These are phyloP conservation scores for Sporothrix luriei DNA, from an alignment of 2,329 filamentous ascomycete genomes.

Conservation along the genomic window DNA sequence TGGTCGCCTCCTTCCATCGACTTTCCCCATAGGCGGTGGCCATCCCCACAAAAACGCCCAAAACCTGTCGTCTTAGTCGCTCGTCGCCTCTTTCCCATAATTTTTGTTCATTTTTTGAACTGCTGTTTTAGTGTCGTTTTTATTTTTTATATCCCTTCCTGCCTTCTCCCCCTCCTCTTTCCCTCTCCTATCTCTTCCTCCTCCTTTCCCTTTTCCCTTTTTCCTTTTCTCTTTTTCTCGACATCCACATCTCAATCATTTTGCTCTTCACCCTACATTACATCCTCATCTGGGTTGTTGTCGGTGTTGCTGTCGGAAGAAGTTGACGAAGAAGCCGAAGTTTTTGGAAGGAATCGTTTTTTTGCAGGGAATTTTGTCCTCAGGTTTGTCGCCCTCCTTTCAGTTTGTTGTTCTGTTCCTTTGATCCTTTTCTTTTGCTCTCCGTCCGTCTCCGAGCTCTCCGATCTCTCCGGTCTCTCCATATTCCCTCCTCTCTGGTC, in stretches of 20 bases:
- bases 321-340: constrained; percentile 37
- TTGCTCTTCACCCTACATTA: constrained; percentile 32
- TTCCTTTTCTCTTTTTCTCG: constrained; percentile 33
- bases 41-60: constrained; percentile 29
- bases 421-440: not conserved
- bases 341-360: constrained; percentile 31
- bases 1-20: constrained; percentile 23
- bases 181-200: constrained; percentile 31
- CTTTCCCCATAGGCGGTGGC: constrained; percentile 15
- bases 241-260: constrained; percentile 31
- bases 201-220: constrained; percentile 34
- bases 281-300: constrained; percentile 36
- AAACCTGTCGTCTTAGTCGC: constrained; percentile 5
- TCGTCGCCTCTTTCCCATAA: constrained; percentile 32
- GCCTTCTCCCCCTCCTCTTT: constrained; percentile 32
- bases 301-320: constrained; percentile 38
- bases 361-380: constrained; percentile 27
- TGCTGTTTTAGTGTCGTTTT: constrained; percentile 24
- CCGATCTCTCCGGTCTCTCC: not conserved
- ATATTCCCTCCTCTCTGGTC: not conserved
- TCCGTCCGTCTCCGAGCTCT: constrained; percentile 6
- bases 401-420: constrained; percentile 3
- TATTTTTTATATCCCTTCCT: constrained; percentile 29
- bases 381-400: constrained; percentile 23
- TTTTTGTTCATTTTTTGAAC: constrained; percentile 23